These are phyloP conservation scores for Melampsora americana DNA, from an alignment of 1,284 basidiomycete species.

Conservation along the genomic window DNA sequence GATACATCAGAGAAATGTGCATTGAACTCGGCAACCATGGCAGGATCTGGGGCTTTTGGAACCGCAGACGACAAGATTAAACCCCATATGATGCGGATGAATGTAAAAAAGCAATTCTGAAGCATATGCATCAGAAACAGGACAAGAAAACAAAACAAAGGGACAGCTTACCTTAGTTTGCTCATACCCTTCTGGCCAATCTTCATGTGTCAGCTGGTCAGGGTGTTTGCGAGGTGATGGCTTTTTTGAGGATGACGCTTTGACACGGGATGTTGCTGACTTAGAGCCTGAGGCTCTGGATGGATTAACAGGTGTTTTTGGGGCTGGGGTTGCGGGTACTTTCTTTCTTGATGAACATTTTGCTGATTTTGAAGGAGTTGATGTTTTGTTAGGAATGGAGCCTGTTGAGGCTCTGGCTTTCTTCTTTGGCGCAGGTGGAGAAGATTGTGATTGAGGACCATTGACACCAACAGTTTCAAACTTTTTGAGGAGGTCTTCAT, in stretches of 20 bases:
- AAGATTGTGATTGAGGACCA: background rate
- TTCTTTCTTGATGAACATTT: background rate
- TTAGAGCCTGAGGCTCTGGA: background rate
- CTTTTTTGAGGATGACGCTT: background rate
- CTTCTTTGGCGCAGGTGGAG: too few relatives aligned
- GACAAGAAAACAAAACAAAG: background rate
- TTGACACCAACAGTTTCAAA: background rate
- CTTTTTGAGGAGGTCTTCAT: background rate
- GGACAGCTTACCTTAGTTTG: background rate
- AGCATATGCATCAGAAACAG: background rate
- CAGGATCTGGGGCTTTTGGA: background rate
- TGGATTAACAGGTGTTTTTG: too few relatives aligned
- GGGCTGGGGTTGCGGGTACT: background rate
- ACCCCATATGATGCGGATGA: conserved; percentile 1
- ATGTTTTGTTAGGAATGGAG: background rate
- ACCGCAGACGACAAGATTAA: background rate
- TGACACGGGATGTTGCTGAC: background rate
- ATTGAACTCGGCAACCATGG: background rate
- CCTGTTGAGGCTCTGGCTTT: background rate
- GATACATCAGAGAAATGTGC: background rate
- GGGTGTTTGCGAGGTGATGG: background rate
- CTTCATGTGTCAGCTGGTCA: background rate
- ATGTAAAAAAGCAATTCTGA: background rate
- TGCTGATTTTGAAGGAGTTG: background rate
- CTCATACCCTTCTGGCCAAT: background rate